Evolutionary conservation across 331 rosid genomes (phyloP), one percentile per base, ranked within the genome.

Genomic region (Acacia concinna): DNA sequence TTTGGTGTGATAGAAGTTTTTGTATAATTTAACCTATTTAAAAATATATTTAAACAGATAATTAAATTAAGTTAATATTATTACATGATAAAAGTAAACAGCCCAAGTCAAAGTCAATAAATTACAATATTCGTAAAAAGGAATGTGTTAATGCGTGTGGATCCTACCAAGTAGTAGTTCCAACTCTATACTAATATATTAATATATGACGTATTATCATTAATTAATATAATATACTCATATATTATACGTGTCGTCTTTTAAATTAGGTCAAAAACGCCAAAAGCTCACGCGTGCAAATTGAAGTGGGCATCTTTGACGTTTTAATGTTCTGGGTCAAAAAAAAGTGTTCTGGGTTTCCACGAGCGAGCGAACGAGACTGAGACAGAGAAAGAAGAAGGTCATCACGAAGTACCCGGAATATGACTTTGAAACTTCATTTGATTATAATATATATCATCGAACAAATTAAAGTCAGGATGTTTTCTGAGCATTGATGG

Each of bases 321-420:
- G 3, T 49, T 46, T 17, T 18, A 3, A 14, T 47, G 4, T 17
- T 5, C n/a, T n/a, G n/a, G n/a, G n/a, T n/a, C n/a, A n/a, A n/a
- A n/a, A n/a, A n/a, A n/a, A n/a, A n/a, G n/a, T n/a, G n/a, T 6
- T 20, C 11, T 49, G 25, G 57, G 25, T 49, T 20, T 6, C 21
- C 57, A 49, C 57, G 8, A 49, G 9, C 11, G 11, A 37, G 11
- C 41, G 1, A 37, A 2, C 41, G 1, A 1, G 3, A 49, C 23
- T 1, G 3, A 9, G 23, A 62, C 28, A 37, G 28, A 81, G 60
- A 1, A 52, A 68, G 69, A 73, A 78, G 69, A 75, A 28, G 38
- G 73, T 67, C 79, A 74, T 65, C 78, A 74, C 51, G 49, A 80
- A 30, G 77, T 74, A 38, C 81, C 46, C 78, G 72, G 15, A 74